These are phyloP conservation scores for Cystobasidium onofrii DNA, from an alignment of 768 basidiomycete species.

Conservation along the genomic window DNA sequence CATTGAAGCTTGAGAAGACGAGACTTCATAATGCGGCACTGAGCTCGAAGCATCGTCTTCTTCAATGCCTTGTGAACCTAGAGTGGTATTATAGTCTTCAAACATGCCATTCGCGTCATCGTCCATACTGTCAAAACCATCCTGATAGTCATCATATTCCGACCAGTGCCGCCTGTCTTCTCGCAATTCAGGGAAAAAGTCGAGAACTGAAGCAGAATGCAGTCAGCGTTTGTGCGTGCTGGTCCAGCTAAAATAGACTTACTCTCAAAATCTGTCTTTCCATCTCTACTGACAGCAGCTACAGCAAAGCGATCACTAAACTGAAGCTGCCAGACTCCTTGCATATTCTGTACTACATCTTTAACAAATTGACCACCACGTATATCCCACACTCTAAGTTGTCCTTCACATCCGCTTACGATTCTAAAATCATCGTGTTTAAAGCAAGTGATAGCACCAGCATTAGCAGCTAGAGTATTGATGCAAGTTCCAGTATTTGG, in stretches of 20 bases:
- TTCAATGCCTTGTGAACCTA: not conserved
- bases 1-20: not conserved
- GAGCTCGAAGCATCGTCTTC: not conserved
- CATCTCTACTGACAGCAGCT: constrained; percentile 56
- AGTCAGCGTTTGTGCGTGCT: too few relatives aligned
- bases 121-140: not conserved
- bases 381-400: constrained; percentile 96
- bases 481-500: constrained; percentile 69
- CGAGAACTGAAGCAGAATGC: constrained; percentile 22
- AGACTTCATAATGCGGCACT: not conserved
- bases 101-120: not conserved
- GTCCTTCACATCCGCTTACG: constrained; percentile 87
- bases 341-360: constrained; percentile 81
- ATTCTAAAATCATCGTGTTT: constrained; percentile 93
- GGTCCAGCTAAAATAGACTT: not conserved
- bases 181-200: constrained; percentile 31
- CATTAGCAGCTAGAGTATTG: constrained; percentile 78
- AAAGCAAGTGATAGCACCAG: constrained; percentile 97
- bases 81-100: not conserved
- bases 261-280: constrained; percentile 46
- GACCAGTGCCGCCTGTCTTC: not conserved
- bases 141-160: not conserved
- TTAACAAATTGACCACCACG: constrained; percentile 74
- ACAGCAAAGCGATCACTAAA: constrained; percentile 92
- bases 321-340: constrained; percentile 95